phyloP scores from a whole-genome alignment of 1,284 basidiomycete genomes.

The Pholiota adiposa region DNA sequence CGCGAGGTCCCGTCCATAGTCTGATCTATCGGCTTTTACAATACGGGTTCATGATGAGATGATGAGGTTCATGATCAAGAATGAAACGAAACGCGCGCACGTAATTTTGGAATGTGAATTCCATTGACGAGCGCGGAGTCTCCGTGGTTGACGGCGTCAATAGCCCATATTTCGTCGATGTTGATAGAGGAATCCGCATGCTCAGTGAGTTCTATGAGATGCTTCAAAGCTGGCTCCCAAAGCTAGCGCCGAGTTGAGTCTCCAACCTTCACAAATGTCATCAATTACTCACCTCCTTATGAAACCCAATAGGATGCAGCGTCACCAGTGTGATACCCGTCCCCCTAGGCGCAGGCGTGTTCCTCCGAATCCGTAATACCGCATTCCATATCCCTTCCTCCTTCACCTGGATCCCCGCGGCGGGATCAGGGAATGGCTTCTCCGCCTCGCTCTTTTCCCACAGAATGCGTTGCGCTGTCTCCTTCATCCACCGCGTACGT shows the following conservation, averaged over 20 bases:
- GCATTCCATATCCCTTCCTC: conserved; percentile 25
- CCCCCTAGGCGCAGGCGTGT: conserved; percentile 9
- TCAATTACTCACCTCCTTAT: conserved; percentile 27
- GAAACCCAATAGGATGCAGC: conserved; percentile 29
- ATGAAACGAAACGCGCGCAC: conserved; percentile 14
- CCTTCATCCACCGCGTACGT: conserved; percentile 21
- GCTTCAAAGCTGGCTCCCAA: conserved; percentile 26
- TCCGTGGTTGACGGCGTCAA: conserved; percentile 28
- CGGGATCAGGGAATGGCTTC: conserved; percentile 19
- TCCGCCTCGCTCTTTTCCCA: conserved; percentile 24
- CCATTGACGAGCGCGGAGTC: conserved; percentile 28
- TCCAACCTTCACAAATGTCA: not conserved
- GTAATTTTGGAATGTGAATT: conserved; percentile 22
- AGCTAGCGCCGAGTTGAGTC: conserved; percentile 13
- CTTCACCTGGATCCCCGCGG: conserved; percentile 10
- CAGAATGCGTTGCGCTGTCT: conserved; percentile 15
- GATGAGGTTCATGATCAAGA: not conserved
- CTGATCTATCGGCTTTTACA: conserved; percentile 27
- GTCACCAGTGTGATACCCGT: conserved; percentile 26
- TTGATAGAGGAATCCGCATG: conserved; percentile 15
- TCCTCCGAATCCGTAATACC: conserved; percentile 25
- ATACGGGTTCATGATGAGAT: not conserved
- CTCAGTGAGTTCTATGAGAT: conserved; percentile 27
- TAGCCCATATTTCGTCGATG: conserved; percentile 29
- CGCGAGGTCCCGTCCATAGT: conserved; percentile 29